These are phyloP conservation scores for Zizania latifolia DNA, from an alignment of 176 grass and related monocot species.

Conservation along the genomic window DNA sequence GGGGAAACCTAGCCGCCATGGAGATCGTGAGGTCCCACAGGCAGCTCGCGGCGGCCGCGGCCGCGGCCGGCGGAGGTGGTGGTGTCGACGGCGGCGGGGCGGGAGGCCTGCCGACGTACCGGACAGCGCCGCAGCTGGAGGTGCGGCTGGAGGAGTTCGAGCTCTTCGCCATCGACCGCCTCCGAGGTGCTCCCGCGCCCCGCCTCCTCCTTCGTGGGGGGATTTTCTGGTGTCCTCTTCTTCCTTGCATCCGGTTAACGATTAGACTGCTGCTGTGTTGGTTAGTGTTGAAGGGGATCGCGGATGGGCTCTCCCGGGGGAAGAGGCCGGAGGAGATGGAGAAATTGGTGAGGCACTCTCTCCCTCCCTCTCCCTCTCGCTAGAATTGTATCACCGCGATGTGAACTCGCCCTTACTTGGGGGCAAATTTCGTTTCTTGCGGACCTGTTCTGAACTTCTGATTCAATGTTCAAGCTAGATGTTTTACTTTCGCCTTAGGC, in stretches of 20 bases:
- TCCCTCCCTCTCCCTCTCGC: not conserved
- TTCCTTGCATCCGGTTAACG: not conserved
- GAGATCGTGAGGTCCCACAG: slow-evolving; percentile 85
- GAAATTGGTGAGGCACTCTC: slow-evolving; percentile 52
- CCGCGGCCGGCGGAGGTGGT: not conserved
- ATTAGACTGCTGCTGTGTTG: not conserved
- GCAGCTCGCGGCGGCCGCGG: slow-evolving; percentile 29
- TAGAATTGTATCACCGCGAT: not conserved
- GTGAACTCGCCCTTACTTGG: not conserved
- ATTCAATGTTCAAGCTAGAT: not conserved
- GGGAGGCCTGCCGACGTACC: slow-evolving; percentile 59
- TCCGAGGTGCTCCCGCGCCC: slow-evolving; percentile 45
- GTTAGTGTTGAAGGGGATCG: slow-evolving; percentile 81
- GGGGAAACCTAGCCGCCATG: slow-evolving; percentile 29
- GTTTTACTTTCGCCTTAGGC: not conserved
- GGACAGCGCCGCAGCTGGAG: slow-evolving; percentile 65
- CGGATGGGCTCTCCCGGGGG: slow-evolving; percentile 78
- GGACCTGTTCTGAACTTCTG: not conserved
- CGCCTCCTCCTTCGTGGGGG: not conserved
- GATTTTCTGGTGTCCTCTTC: not conserved
- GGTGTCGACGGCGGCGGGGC: not conserved
- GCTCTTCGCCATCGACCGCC: slow-evolving; percentile 87
- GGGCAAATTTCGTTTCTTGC: not conserved
- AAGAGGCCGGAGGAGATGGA: slow-evolving; percentile 90
- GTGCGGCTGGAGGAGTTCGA: slow-evolving; percentile 93